phyloP scores from a whole-genome alignment of 2,329 filamentous ascomycete species.

The Ophiostoma fasciatum region DNA sequence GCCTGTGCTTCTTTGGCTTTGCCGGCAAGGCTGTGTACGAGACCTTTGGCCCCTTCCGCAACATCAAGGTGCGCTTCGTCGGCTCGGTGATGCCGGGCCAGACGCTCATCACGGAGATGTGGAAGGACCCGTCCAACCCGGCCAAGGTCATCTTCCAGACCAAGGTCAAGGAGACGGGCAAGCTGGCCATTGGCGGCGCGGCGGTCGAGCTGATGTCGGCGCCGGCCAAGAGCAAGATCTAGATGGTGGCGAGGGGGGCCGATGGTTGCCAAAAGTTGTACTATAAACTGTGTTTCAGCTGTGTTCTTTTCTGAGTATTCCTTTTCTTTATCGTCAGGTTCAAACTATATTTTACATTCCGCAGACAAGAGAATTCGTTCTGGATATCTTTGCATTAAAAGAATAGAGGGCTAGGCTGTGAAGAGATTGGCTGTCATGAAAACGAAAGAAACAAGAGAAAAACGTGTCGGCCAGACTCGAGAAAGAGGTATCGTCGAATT shows the following conservation, averaged over 20 bases:
- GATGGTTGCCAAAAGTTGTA: too few relatives aligned
- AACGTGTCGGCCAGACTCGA: too few relatives aligned
- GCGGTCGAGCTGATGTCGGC: slow-evolving; percentile 51
- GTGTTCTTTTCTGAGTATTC: too few relatives aligned
- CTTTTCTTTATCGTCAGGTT: background rate
- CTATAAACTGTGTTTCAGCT: too few relatives aligned
- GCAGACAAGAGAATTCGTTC: too few relatives aligned
- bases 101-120: slow-evolving; percentile 89
- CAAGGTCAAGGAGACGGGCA: slow-evolving; percentile 85
- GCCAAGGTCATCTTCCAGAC: slow-evolving; percentile 59
- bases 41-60: slow-evolving; percentile 70
- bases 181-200: slow-evolving; percentile 68
- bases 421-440: background rate
- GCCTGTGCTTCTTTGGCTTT: slow-evolving; percentile 89
- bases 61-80: slow-evolving; percentile 85
- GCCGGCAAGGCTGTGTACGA: slow-evolving; percentile 81
- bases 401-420: too few relatives aligned
- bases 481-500: background rate
- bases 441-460: background rate
- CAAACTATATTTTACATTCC: too few relatives aligned
- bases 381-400: too few relatives aligned
- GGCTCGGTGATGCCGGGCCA: slow-evolving; percentile 74
- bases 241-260: background rate
- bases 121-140: slow-evolving; percentile 60
- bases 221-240: slow-evolving; percentile 16